Percentiles rank a stretch among this genome's conserved stretches.
phyloP scores from a whole-genome alignment of 2,329 filamentous ascomycete genomes.

The Eurotiales sp. region DNA sequence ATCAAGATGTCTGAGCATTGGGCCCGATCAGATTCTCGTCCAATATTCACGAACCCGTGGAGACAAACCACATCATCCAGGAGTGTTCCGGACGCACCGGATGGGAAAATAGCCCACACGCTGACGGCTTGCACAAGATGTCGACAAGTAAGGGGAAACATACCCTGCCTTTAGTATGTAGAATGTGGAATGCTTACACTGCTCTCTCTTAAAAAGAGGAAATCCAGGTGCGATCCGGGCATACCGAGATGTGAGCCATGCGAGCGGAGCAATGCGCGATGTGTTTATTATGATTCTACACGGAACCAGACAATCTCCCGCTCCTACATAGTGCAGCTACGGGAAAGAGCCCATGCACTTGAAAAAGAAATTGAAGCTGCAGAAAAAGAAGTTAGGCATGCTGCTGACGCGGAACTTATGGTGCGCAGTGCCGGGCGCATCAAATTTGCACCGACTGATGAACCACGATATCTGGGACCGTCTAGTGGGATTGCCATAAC shows the following conservation, averaged over 20 bases:
- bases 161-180: background rate
- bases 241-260: conserved; percentile 89
- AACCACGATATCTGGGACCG: conserved; percentile 85
- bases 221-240: conserved; percentile 91
- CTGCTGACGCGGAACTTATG: conserved; percentile 74
- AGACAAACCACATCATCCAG: conserved; percentile 23
- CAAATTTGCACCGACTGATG: conserved; percentile 77
- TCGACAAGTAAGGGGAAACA: conserved; percentile 40
- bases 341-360: conserved; percentile 77
- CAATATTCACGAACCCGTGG: conserved; percentile 26
- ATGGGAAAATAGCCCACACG: conserved; percentile 44
- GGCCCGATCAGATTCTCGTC: conserved; percentile 17
- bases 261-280: conserved; percentile 83
- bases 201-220: conserved; percentile 58
- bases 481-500: conserved; percentile 96
- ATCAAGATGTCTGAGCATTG: conserved; percentile 21
- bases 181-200: background rate
- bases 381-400: conserved; percentile 70
- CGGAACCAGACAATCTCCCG: conserved; percentile 83
- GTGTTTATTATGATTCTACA: conserved; percentile 91
- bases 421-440: conserved; percentile 83
- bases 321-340: conserved; percentile 86
- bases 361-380: conserved; percentile 76
- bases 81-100: conserved; percentile 28
- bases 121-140: conserved; percentile 49